Evolutionary conservation across 495 filamentous ascomycete genomes (phyloP).

Genomic region (Penicillium antarcticum): DNA sequence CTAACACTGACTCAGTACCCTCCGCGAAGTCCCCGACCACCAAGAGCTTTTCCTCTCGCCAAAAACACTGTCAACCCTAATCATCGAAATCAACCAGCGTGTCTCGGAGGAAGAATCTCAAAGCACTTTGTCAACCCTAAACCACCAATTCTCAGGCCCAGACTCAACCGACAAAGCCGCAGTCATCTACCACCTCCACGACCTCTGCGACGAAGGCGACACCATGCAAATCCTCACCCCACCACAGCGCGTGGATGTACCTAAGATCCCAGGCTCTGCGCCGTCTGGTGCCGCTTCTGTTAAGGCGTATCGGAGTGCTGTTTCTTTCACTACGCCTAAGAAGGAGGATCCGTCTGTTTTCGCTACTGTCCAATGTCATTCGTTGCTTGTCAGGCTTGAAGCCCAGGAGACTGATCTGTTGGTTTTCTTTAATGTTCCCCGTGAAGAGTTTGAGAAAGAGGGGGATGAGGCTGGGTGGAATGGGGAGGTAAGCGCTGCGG

Average conservation of each 20-base stretch:
- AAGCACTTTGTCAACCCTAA: conserved; percentile 22
- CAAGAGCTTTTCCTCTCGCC: conserved; percentile 89
- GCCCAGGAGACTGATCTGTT: conserved; percentile 79
- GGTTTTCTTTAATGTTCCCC: conserved; percentile 85
- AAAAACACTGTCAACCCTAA: conserved; percentile 74
- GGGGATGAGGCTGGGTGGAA: conserved; percentile 37
- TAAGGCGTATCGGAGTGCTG: conserved; percentile 31
- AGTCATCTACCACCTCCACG: conserved; percentile 70
- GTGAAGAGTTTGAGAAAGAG: conserved; percentile 59
- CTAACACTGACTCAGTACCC: conserved; percentile 49
- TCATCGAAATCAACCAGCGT: conserved; percentile 83
- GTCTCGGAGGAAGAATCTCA: conserved; percentile 44
- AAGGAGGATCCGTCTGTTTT: conserved; percentile 10
- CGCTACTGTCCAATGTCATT: conserved; percentile 26
- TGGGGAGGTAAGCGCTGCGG: conserved; percentile 60
- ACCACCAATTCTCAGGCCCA: conserved; percentile 19
- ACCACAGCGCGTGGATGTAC: conserved; percentile 26
- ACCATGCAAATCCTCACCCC: conserved; percentile 53
- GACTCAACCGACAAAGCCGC: conserved; percentile 59
- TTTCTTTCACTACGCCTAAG: conserved; percentile 24
- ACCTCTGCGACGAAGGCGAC: conserved; percentile 63
- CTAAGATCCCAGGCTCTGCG: conserved; percentile 25
- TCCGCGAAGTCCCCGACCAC: conserved; percentile 89
- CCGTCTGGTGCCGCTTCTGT: conserved; percentile 4
- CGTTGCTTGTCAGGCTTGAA: conserved; percentile 65